Base-by-base conservation (phyloP, 1,284 basidiomycete species). In the Ustilago esculenta region DNA sequence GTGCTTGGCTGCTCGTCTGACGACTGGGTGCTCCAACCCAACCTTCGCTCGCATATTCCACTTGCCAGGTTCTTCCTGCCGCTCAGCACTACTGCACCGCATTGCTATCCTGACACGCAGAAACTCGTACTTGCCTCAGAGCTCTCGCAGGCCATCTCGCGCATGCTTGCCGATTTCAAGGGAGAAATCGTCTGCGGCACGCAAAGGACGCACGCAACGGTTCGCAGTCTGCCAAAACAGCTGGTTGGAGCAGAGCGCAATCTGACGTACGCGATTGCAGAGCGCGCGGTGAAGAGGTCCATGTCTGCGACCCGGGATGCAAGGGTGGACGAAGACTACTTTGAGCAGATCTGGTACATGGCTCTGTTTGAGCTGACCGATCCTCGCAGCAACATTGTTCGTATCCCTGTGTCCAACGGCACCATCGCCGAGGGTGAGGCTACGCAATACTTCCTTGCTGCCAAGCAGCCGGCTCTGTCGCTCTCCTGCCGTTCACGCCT, bases 121-220 rank as follows among this genome's bases (percentile, higher is more conserved):
- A 79, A 80, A 67, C 68, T 77, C 6, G 58, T 78, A 14, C 70
- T 80, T 9, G 79, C 75, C 0, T 58, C 67, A 1, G 77, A 80
- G 44, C 47, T 80, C 2, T 63, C 72, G 0, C 48, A 57, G 10
- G 70, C 58, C 14, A 58, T 79, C 35, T 65, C 73, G 15, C 50
- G 46, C 23, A 60, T 67, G 49, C 58, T 80, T 0, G 53, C 70
- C 35, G 58, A 67, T 15, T 79, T 75, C 58, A 73, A 75, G 23
- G 79, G 75, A 21, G 64, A 75, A 36, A 70, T 80, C 21, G 53
- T 70, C 18, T 80, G 79, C 48, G 71, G 72, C 1, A 56, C 55
- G 15, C 58, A 67, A 11, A 46, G 58, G 42, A 41, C 75, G 11
- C 67, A 70, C 18, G 50, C 47, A 10, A 63, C 58, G 5, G 57